Evolutionary conservation across 805 yeast species (phyloP).

Genomic region (Diddensiella transvaalensis): DNA sequence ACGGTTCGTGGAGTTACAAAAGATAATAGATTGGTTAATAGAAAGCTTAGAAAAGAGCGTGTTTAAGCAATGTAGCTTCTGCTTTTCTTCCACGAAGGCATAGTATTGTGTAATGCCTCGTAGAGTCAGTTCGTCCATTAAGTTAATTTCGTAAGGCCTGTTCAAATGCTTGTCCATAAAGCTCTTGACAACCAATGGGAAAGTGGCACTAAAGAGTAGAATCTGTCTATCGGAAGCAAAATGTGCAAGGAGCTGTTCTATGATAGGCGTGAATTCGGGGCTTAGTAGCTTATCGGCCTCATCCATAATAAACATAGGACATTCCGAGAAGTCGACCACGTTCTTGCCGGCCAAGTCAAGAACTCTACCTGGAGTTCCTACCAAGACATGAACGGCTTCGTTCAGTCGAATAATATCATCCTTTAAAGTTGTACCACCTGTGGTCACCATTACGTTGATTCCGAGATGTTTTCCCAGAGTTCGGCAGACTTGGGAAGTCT

Average conservation of each 20-base stretch:
- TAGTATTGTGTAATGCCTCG: slow-evolving; percentile 96
- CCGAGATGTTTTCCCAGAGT: slow-evolving; percentile 93
- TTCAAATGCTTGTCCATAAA: slow-evolving; percentile 88
- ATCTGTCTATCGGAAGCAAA: slow-evolving; percentile 82
- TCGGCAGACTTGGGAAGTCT: slow-evolving; percentile 95
- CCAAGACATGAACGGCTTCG: slow-evolving; percentile 90
- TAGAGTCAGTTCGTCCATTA: slow-evolving; percentile 95
- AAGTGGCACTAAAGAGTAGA: slow-evolving; percentile 88
- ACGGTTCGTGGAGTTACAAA: slow-evolving; percentile 94
- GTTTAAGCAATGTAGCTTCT: slow-evolving; percentile 92
- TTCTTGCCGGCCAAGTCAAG: slow-evolving; percentile 87
- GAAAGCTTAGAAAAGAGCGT: slow-evolving; percentile 91
- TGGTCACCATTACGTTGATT: slow-evolving; percentile 92
- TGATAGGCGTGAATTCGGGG: slow-evolving; percentile 80
- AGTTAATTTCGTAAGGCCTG: slow-evolving; percentile 91
- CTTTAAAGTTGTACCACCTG: slow-evolving; percentile 92
- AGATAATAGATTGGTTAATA: slow-evolving; percentile 93
- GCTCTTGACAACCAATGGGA: slow-evolving; percentile 88
- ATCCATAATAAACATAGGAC: slow-evolving; percentile 91
- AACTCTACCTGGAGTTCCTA: slow-evolving; percentile 98
- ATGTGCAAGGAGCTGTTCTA: slow-evolving; percentile 78
- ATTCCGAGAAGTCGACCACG: slow-evolving; percentile 80
- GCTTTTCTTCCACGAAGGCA: slow-evolving; percentile 97
- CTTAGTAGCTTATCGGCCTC: slow-evolving; percentile 97
- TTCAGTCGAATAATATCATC: slow-evolving; percentile 92